Evolutionary conservation across 441 rosid species (phyloP), one percentile per base, ranked within the genome.

Genomic region (Manihot esculenta): DNA sequence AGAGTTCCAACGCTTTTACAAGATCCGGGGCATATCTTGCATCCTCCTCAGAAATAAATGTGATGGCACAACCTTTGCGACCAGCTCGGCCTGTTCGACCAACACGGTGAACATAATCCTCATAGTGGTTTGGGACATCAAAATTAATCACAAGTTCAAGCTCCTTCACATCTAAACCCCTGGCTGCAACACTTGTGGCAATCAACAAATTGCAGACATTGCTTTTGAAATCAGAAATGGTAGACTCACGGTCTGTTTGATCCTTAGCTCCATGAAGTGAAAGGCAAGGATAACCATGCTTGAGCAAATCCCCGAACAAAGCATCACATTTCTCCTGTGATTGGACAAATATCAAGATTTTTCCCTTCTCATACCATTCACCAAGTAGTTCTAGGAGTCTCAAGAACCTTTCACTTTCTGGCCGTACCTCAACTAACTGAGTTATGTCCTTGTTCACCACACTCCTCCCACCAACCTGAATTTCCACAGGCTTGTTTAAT

Each of bases 11-110:
- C 55, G 97, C 97, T 80, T 94, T 94, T 30, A 88, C 85, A 73
- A 94, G 92, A 85, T 94, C 97, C 18, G 99, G 97, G 8, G 99
- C 93, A 83, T 89, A 94, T 84, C 87, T 89, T 30, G 89, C 92
- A 81, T 94, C 96, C 15, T 89, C 94, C 79, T 92, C 93, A 0
- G 97, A 89, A 69, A 92, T 86, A 79, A 92, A 94, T 66, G 97
- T 94, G 74, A 92, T 84, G 27, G 96, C 98, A 79, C 96, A 90
- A 65, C 99, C 99, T 76, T 88, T 89, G 70, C 89, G 81, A 42
- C 99, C 97, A 66, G 99, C 97, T 76, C 99, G 83, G 68, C 97
- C 99, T 51, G 99, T 94, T 80, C 99, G 86, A 74, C 97, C 95
- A 66, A 90, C 97, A n/a, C 91, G 93, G 81, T 91, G 97, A 72